Evolutionary conservation across 1,284 basidiomycete species (phyloP).

Genomic region (Puccinia polysora): DNA sequence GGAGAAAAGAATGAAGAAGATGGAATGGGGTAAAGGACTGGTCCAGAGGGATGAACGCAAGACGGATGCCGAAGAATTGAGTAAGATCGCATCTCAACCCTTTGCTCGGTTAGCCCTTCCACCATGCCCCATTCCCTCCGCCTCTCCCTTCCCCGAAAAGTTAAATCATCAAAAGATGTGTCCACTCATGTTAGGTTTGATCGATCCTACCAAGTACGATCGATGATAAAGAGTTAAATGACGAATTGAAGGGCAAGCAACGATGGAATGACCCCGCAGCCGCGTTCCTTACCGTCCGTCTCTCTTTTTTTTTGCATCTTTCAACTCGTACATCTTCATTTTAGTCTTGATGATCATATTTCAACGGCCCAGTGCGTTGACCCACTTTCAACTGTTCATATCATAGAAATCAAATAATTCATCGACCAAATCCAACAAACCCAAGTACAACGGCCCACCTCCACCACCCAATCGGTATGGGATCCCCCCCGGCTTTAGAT

Average conservation of each 20-base stretch:
- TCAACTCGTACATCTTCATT: too few species aligned
- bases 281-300: slow-evolving; percentile 85
- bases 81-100: slow-evolving; percentile 63
- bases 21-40: slow-evolving; percentile 94
- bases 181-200: neutral
- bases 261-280: slow-evolving; percentile 94
- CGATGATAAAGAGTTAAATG: slow-evolving; percentile 80
- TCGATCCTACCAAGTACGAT: slow-evolving; percentile 7
- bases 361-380: neutral
- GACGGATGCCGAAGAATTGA: slow-evolving; percentile 62
- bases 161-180: neutral
- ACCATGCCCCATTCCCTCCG: too few species aligned
- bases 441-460: slow-evolving; percentile 77
- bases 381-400: neutral
- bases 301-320: too few species aligned
- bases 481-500: slow-evolving; percentile 89
- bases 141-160: too few species aligned
- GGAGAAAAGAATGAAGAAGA: slow-evolving; percentile 78
- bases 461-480: slow-evolving; percentile 91
- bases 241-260: slow-evolving; percentile 69
- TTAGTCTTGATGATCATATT: too few species aligned
- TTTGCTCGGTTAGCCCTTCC: slow-evolving; percentile 66
- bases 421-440: slow-evolving; percentile 53
- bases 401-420: slow-evolving; percentile 33
- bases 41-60: slow-evolving; percentile 76